Evolutionary conservation across 108 stramenopile genomes (phyloP).

Genomic region (Cyclotella sp.): DNA sequence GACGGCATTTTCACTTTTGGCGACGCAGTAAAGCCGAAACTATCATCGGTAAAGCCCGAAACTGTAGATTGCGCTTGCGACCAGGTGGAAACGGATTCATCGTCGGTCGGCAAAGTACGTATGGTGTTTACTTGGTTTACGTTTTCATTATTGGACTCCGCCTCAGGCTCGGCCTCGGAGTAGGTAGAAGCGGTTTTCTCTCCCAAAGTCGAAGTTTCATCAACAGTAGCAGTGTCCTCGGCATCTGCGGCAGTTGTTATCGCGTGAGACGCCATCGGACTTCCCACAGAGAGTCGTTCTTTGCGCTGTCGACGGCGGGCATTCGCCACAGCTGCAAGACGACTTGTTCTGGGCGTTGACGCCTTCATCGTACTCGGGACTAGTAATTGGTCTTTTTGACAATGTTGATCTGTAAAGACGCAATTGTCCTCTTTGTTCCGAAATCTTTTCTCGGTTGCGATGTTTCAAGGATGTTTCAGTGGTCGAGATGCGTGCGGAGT

Average conservation of each 20-base stretch:
- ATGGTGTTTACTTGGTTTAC: constrained; percentile 4
- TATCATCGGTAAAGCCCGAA: constrained; percentile 13
- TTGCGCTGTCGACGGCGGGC: constrained; percentile 10
- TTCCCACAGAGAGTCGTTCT: background rate
- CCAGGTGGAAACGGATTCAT: constrained; percentile 19
- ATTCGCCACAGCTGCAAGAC: constrained; percentile 10
- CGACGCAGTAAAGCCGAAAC: background rate
- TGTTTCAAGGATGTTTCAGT: too few species aligned
- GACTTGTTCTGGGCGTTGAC: constrained; percentile 20
- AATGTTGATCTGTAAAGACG: too few species aligned
- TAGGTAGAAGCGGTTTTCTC: background rate
- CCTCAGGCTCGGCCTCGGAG: background rate
- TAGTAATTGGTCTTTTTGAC: too few species aligned
- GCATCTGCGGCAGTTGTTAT: background rate
- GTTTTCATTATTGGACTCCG: constrained; percentile 3
- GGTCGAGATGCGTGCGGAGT: too few species aligned
- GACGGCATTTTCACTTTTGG: constrained; percentile 2
- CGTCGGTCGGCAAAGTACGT: constrained; percentile 10
- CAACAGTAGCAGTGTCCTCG: background rate
- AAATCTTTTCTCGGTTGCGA: too few species aligned
- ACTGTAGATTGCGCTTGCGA: constrained; percentile 19
- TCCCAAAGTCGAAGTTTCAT: background rate
- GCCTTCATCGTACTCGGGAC: background rate
- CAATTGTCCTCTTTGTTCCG: too few species aligned
- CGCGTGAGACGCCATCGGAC: background rate